Conservation (phyloP, 129 eudicot genomes). For the Centaurea solstitialis region DNA sequence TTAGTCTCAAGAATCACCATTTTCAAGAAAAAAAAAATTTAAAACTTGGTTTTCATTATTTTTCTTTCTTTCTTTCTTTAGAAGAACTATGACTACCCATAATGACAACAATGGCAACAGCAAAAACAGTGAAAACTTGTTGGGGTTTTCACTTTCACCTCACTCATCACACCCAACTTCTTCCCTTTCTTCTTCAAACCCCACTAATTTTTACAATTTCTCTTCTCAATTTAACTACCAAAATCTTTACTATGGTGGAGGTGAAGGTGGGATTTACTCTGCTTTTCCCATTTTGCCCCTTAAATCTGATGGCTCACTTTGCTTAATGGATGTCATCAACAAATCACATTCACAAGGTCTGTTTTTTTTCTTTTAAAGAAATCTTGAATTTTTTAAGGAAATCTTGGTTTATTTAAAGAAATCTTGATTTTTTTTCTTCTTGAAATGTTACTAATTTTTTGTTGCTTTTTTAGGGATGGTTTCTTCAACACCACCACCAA, state of each 20-base stretch:
- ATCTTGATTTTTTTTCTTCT: not conserved
- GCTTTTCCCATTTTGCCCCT: slow-evolving; percentile 67
- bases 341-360: slow-evolving; percentile 62
- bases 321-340: slow-evolving; percentile 66
- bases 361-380: not conserved
- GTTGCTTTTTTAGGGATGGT: slow-evolving; percentile 48
- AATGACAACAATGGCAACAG: slow-evolving; percentile 40
- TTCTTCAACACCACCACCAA: slow-evolving; percentile 59
- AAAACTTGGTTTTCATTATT: not conserved
- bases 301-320: slow-evolving; percentile 77
- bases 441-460: slow-evolving; percentile 18
- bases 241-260: slow-evolving; percentile 45
- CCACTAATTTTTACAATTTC: slow-evolving; percentile 24
- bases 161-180: slow-evolving; percentile 28
- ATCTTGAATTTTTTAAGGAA: not conserved
- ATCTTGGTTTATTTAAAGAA: not conserved
- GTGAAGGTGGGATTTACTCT: slow-evolving; percentile 48
- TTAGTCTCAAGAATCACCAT: slow-evolving; percentile 39
- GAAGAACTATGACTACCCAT: slow-evolving; percentile 30
- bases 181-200: slow-evolving; percentile 19
- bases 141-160: slow-evolving; percentile 86
- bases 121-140: slow-evolving; percentile 48
- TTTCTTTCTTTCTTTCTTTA: not conserved
- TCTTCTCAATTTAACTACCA: slow-evolving; percentile 57
- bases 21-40: slow-evolving; percentile 26